These are phyloP conservation scores for Dactylellina drechsleri DNA, from an alignment of 2,329 filamentous ascomycete genomes.

Conservation along the genomic window DNA sequence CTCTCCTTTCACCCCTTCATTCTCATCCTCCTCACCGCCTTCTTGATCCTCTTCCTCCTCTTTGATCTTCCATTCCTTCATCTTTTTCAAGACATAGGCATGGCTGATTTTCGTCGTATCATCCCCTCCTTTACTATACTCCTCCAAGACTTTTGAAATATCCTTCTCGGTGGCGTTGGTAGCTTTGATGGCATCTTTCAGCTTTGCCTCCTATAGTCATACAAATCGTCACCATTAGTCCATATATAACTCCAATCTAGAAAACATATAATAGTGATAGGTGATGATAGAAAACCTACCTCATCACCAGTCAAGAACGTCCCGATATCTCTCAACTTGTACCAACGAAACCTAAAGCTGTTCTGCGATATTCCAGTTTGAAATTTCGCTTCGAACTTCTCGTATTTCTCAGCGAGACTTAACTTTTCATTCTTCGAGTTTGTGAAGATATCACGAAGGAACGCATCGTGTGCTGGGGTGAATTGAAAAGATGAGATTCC, in stretches of 20 bases:
- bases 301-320: conserved; percentile 22
- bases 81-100: conserved; percentile 30
- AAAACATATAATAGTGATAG: no score
- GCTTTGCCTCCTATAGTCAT: conserved; percentile 14
- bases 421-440: not conserved
- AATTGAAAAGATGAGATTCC: not conserved
- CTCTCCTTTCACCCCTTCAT: not conserved
- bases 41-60: conserved; percentile 3
- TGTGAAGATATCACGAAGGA: conserved; percentile 26
- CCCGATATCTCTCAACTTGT: conserved; percentile 21
- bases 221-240: not conserved
- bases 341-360: conserved; percentile 36
- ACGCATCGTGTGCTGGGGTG: conserved; percentile 30
- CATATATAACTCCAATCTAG: not conserved
- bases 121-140: conserved; percentile 9
- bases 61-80: conserved; percentile 30
- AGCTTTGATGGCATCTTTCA: conserved; percentile 7
- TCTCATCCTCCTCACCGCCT: not conserved
- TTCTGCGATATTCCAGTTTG: conserved; percentile 21
- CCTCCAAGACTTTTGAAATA: conserved; percentile 13
- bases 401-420: conserved; percentile 5
- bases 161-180: conserved; percentile 15
- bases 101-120: conserved; percentile 26
- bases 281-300: not conserved
- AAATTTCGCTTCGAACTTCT: conserved; percentile 24